Percentiles rank a stretch among this genome's conserved stretches.
These are phyloP conservation scores for Fraxinus floribunda DNA, from an alignment of 305 asterid genomes.

Conservation along the genomic window DNA sequence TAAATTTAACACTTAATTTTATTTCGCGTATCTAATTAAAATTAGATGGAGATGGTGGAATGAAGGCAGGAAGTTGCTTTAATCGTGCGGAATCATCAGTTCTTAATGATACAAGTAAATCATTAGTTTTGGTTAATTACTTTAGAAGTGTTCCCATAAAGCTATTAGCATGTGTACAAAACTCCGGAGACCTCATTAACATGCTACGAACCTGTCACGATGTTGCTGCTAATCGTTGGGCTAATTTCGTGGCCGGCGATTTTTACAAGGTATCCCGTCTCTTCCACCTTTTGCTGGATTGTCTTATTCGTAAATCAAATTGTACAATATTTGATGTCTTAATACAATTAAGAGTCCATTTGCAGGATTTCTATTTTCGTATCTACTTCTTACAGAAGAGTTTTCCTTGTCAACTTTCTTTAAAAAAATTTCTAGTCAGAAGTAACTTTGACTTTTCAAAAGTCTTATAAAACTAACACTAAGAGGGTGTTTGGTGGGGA, in stretches of 20 bases:
- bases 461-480: not conserved
- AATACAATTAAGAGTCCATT: no score
- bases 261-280: slow-evolving; percentile 54
- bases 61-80: slow-evolving; percentile 60
- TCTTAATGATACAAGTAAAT: slow-evolving; percentile 59
- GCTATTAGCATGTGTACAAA: slow-evolving; percentile 54
- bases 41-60: slow-evolving; percentile 83
- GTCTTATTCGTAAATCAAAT: no score
- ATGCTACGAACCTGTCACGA: slow-evolving; percentile 61
- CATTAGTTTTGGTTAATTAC: slow-evolving; percentile 65
- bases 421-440: no score
- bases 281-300: no score
- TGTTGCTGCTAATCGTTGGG: slow-evolving; percentile 69
- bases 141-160: slow-evolving; percentile 59
- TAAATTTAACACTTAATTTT: not conserved
- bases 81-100: slow-evolving; percentile 69
- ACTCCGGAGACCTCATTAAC: slow-evolving; percentile 46
- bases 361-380: not conserved
- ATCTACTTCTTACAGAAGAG: not conserved
- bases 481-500: no score
- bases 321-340: not conserved
- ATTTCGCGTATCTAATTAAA: not conserved
- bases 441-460: not conserved
- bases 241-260: slow-evolving; percentile 81
- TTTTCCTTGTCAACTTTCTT: not conserved